These are phyloP conservation scores for Galerina marginata DNA, from an alignment of 768 basidiomycete species.

Conservation along the genomic window DNA sequence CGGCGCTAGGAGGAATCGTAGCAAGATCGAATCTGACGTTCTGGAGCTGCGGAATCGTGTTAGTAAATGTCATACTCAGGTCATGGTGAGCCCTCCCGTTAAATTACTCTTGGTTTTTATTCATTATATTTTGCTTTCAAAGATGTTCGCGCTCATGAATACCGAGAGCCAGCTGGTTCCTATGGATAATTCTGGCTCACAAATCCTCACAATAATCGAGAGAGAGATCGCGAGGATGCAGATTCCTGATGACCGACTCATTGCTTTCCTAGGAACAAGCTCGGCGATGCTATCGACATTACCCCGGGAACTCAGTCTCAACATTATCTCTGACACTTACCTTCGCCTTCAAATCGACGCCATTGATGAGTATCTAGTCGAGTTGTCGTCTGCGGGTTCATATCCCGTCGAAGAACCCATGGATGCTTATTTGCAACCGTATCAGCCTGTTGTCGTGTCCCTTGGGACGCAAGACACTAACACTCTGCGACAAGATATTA, in stretches of 20 bases:
- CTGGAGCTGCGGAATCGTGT: slow-evolving; percentile 12
- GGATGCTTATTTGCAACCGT: slow-evolving; percentile 16
- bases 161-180: slow-evolving; percentile 6
- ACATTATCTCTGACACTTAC: slow-evolving; percentile 17
- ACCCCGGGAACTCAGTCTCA: slow-evolving; percentile 3
- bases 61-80: slow-evolving; percentile 12
- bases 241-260: slow-evolving; percentile 4
- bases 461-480: slow-evolving; percentile 2
- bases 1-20: slow-evolving; percentile 9
- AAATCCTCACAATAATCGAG: not conserved
- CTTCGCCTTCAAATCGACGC: slow-evolving; percentile 16
- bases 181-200: not conserved
- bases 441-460: slow-evolving; percentile 2
- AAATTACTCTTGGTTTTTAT: not conserved
- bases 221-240: not conserved
- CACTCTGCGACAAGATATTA: slow-evolving; percentile 10
- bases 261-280: slow-evolving; percentile 12
- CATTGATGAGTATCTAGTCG: slow-evolving; percentile 6
- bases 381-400: slow-evolving; percentile 5
- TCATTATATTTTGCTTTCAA: not conserved
- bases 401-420: slow-evolving; percentile 13
- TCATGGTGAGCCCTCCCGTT: slow-evolving; percentile 6
- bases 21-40: slow-evolving; percentile 12
- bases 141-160: slow-evolving; percentile 17
- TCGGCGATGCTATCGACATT: slow-evolving; percentile 1